These are phyloP conservation scores for Epichloe sp. DNA, from an alignment of 2,329 filamentous ascomycete species.

Conservation along the genomic window DNA sequence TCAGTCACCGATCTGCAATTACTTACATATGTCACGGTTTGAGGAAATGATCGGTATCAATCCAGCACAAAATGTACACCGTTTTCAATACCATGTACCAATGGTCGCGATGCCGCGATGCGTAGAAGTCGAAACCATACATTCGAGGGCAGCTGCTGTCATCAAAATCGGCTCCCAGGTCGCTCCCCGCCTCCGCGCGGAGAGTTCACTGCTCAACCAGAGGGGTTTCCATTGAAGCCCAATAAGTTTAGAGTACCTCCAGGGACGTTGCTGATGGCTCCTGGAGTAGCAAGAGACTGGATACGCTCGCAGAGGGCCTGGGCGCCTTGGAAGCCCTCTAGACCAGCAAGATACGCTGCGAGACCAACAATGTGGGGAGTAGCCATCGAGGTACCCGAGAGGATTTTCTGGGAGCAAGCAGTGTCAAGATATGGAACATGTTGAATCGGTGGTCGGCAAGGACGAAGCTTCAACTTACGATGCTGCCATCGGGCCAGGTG, in stretches of 20 bases:
- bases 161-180: background rate
- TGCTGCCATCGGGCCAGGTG: conserved; percentile 30
- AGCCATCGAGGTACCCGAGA: conserved; percentile 34
- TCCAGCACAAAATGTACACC: too few relatives aligned
- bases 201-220: background rate
- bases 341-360: conserved; percentile 30
- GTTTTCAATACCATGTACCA: too few relatives aligned
- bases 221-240: conserved; percentile 11
- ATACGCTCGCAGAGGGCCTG: conserved; percentile 9
- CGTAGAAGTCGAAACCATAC: too few relatives aligned
- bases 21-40: too few relatives aligned
- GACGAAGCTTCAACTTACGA: conserved; percentile 5
- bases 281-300: background rate
- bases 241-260: conserved; percentile 12
- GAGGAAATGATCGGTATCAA: too few relatives aligned
- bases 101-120: too few relatives aligned
- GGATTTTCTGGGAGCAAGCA: conserved; percentile 14
- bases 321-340: conserved; percentile 16
- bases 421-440: background rate
- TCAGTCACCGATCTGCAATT: too few relatives aligned
- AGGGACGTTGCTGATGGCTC: conserved; percentile 14
- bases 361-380: conserved; percentile 29
- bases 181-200: background rate
- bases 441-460: background rate
- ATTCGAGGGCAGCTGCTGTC: too few relatives aligned